These are phyloP conservation scores for Betula pendula DNA, from an alignment of 306 rosid species.

Conservation along the genomic window DNA sequence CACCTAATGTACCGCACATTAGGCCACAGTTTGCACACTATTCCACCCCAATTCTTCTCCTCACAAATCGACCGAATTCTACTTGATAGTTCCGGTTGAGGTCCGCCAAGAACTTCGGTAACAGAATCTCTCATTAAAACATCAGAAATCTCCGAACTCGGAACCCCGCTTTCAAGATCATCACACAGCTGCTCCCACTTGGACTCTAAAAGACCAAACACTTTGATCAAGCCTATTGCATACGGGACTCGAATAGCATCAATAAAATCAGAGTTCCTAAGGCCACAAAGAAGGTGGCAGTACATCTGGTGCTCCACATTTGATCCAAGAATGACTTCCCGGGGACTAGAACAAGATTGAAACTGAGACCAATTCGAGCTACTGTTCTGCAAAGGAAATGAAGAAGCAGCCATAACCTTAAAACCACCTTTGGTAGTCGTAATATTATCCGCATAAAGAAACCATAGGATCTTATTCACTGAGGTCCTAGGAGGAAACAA, in stretches of 20 bases:
- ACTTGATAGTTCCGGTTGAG: conserved; percentile 49
- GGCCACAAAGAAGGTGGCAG: conserved; percentile 69
- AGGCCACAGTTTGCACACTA: conserved; percentile 55
- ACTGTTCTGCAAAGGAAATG: conserved; percentile 55
- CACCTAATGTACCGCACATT: conserved; percentile 52
- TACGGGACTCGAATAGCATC: conserved; percentile 57
- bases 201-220: conserved; percentile 40
- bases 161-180: conserved; percentile 56
- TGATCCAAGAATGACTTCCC: conserved; percentile 54
- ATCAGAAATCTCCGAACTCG: conserved; percentile 44
- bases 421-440: conserved; percentile 58
- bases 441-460: conserved; percentile 53
- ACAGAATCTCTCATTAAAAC: conserved; percentile 47
- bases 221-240: conserved; percentile 51
- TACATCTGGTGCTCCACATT: conserved; percentile 67
- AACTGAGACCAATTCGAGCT: conserved; percentile 41
- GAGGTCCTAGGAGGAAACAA: conserved; percentile 54
- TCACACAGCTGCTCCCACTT: conserved; percentile 61
- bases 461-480: conserved; percentile 46
- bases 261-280: conserved; percentile 37
- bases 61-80: conserved; percentile 45
- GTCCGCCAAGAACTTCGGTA: conserved; percentile 47
- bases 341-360: conserved; percentile 48
- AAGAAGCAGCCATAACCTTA: conserved; percentile 71
- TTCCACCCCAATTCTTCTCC: conserved; percentile 49